phyloP scores from a whole-genome alignment of 2,329 filamentous ascomycete genomes.

The Ophiostoma pallidulum region DNA sequence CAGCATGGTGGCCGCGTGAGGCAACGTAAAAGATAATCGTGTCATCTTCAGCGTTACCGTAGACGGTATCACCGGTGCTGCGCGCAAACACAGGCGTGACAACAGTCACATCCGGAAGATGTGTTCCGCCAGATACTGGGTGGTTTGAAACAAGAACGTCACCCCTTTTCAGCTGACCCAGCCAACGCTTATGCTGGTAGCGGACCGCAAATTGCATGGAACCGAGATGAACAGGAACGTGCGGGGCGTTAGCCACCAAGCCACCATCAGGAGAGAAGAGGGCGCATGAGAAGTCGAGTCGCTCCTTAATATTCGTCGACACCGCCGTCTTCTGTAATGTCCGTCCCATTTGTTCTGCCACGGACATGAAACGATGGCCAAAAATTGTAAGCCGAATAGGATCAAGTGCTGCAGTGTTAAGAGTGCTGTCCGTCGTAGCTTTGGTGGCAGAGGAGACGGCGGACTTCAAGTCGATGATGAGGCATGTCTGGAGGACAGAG shows the following conservation, averaged over 20 bases:
- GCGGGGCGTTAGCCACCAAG: constrained; percentile 68
- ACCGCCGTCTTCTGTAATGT: constrained; percentile 73
- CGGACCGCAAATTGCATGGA: constrained; percentile 75
- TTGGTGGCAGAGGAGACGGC: too few relatives aligned
- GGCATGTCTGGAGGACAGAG: constrained; percentile 73
- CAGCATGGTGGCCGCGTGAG: constrained; percentile 70
- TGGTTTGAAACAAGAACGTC: constrained; percentile 80
- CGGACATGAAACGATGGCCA: constrained; percentile 75
- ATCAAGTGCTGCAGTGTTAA: constrained; percentile 40
- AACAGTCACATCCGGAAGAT: constrained; percentile 74
- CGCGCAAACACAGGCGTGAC: constrained; percentile 64
- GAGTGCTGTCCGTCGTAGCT: constrained; percentile 26
- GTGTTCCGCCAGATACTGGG: constrained; percentile 46
- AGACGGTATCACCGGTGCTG: constrained; percentile 48
- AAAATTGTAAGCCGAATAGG: constrained; percentile 73
- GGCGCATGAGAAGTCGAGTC: constrained; percentile 74
- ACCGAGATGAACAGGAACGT: constrained; percentile 70
- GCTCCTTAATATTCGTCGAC: constrained; percentile 72
- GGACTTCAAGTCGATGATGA: constrained; percentile 71
- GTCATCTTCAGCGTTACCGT: too few relatives aligned
- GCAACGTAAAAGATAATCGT: constrained; percentile 77
- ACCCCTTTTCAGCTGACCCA: constrained; percentile 64
- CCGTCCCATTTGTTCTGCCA: constrained; percentile 76
- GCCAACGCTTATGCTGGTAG: constrained; percentile 71
- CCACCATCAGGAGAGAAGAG: constrained; percentile 67